Percentiles rank a stretch among this genome's conserved stretches.
phyloP scores from a whole-genome alignment of 495 filamentous ascomycete genomes.

The Aspergillus homomorphus region DNA sequence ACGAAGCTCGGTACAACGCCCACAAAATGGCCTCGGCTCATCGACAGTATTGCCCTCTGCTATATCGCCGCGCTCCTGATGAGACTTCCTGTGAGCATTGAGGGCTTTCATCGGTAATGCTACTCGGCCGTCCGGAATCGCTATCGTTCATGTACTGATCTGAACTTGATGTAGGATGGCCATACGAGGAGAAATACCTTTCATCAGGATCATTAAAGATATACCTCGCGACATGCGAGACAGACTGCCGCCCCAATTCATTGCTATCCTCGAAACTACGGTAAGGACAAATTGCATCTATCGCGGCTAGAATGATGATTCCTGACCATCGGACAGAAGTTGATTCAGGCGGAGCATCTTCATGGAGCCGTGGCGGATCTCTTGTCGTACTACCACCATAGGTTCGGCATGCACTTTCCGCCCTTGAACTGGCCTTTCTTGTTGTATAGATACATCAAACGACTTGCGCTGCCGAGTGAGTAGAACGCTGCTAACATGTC shows the following conservation, averaged over 20 bases:
- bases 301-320: neutral
- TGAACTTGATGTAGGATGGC: slow-evolving; percentile 27
- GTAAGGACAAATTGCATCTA: slow-evolving; percentile 35
- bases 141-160: neutral
- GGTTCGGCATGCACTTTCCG: slow-evolving; percentile 71
- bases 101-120: slow-evolving; percentile 56
- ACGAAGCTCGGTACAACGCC: slow-evolving; percentile 26
- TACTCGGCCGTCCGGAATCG: too few relatives aligned
- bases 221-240: slow-evolving; percentile 67
- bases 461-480: slow-evolving; percentile 76
- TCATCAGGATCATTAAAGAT: slow-evolving; percentile 36
- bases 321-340: slow-evolving; percentile 24
- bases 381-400: slow-evolving; percentile 57
- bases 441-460: slow-evolving; percentile 64
- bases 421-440: slow-evolving; percentile 65
- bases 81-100: slow-evolving; percentile 59
- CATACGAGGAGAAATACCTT: slow-evolving; percentile 46
- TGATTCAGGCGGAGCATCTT: slow-evolving; percentile 54
- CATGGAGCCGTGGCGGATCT: slow-evolving; percentile 61
- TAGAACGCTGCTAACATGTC: neutral
- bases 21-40: slow-evolving; percentile 51
- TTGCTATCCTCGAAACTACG: slow-evolving; percentile 53
- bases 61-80: slow-evolving; percentile 65
- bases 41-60: slow-evolving; percentile 62
- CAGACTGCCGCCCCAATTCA: slow-evolving; percentile 58